A percentile compares a stretch with the other conserved stretches of the same genome.
Conservation (phyloP, 257 asterid genomes). For the Solanum paucissectum region DNA sequence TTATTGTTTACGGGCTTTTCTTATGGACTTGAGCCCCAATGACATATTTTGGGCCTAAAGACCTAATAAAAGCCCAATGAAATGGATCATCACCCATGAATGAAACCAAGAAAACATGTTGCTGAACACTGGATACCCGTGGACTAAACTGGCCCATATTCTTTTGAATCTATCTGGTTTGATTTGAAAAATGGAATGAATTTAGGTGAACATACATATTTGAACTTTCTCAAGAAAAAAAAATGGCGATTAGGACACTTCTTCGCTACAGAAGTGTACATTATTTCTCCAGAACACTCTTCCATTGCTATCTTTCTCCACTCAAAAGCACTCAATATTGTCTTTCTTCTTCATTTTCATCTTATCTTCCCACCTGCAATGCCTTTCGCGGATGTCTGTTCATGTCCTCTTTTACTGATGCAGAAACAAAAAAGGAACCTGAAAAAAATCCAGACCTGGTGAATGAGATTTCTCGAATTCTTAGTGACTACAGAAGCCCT, state of each 20-base stretch:
- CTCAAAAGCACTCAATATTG: neutral
- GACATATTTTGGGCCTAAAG: neutral
- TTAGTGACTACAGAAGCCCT: slow-evolving; percentile 72
- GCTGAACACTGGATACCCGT: neutral
- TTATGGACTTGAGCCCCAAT: neutral
- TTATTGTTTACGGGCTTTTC: neutral
- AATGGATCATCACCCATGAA: neutral
- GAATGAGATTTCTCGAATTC: slow-evolving; percentile 65
- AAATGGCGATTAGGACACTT: slow-evolving; percentile 27
- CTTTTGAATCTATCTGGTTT: neutral
- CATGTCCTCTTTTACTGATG: slow-evolving; percentile 10
- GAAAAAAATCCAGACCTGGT: slow-evolving; percentile 31
- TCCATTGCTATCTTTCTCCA: slow-evolving; percentile 7
- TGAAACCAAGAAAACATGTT: neutral
- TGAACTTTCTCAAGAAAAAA: neutral
- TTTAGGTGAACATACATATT: neutral
- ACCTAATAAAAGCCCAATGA: neutral
- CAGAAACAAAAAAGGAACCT: neutral
- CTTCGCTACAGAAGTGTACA: neutral
- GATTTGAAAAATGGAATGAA: neutral
- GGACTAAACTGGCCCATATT: neutral
- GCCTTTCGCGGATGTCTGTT: slow-evolving; percentile 6
- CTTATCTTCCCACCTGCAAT: neutral
- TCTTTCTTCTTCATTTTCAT: neutral
- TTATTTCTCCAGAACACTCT: neutral